Evolutionary conservation across 495 filamentous ascomycete species (phyloP).

Genomic region (Trichocladium uniseriatum): DNA sequence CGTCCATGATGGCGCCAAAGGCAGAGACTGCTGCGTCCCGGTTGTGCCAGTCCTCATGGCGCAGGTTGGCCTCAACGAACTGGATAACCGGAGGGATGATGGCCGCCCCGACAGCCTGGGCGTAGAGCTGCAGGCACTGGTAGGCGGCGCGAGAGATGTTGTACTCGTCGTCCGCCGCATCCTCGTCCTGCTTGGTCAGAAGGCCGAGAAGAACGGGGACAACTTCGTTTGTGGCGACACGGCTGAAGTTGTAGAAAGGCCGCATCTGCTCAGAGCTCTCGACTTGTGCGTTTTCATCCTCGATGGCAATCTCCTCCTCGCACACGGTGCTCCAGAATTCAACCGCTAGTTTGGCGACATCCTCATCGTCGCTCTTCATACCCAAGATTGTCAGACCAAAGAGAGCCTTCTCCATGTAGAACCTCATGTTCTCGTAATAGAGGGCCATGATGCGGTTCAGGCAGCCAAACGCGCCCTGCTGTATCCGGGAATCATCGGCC

Average conservation of each 20-base stretch:
- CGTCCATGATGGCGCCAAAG: slow-evolving; percentile 99
- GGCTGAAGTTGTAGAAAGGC: slow-evolving; percentile 84
- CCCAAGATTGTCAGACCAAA: slow-evolving; percentile 98
- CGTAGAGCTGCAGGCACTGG: slow-evolving; percentile 90
- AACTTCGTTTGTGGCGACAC: slow-evolving; percentile 82
- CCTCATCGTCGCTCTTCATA: slow-evolving; percentile 96
- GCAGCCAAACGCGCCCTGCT: slow-evolving; percentile 91
- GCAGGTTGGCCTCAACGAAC: slow-evolving; percentile 88
- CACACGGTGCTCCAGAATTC: slow-evolving; percentile 99
- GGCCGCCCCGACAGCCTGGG: slow-evolving; percentile 73
- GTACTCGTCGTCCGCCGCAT: slow-evolving; percentile 93
- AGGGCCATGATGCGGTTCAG: slow-evolving; percentile 95
- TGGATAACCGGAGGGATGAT: slow-evolving; percentile 74
- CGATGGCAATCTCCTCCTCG: slow-evolving; percentile 94
- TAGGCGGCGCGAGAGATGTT: slow-evolving; percentile 92
- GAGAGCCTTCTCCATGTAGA: slow-evolving; percentile 99
- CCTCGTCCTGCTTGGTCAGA: slow-evolving; percentile 94
- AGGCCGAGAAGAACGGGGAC: slow-evolving; percentile 82
- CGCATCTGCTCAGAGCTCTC: slow-evolving; percentile 71
- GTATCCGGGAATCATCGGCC: slow-evolving; percentile 76
- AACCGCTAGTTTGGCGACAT: slow-evolving; percentile 93
- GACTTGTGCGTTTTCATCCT: slow-evolving; percentile 85
- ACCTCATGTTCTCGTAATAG: slow-evolving; percentile 99
- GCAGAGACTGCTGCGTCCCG: slow-evolving; percentile 93
- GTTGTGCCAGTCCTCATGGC: slow-evolving; percentile 81